Evolutionary conservation across 2,329 filamentous ascomycete genomes (phyloP), one percentile per base, ranked within the genome.

Genomic region (Hymenoscyphus repandus): DNA sequence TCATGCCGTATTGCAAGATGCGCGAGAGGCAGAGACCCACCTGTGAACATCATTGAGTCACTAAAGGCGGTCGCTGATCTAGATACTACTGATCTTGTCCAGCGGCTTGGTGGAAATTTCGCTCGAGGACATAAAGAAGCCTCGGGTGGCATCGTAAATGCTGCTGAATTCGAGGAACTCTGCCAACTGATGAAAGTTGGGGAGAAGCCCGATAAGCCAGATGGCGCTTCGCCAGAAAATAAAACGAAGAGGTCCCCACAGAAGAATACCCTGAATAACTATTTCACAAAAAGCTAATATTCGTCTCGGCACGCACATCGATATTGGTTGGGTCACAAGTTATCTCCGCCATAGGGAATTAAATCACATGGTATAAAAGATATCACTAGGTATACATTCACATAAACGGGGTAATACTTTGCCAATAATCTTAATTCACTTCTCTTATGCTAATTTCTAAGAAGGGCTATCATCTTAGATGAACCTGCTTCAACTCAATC

Each of bases 111-210:
- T 0, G 76, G 82, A 43, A 81, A 75, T 22, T 87, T 86, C 60
- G 83, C 82, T 0, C 72, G 77, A 47, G 83, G 84, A 0, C 83
- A 87, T 55, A 84, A 82, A 53, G 82, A 85, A 60, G 83, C 83
- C 0, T 83, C 79, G 43, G 83, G 83, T 1, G 84, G 83, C 0
- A 81, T 85, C 41, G 78, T 87, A 0, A 72, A 73, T 0, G 72
- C 67, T 10, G 74, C 71, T 1, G 80, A 83, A 52, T 87, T 86
- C 63, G 82, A 86, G 53, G 82, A 86, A 61, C 65, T 87, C 12
- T 79, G 83, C 71, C 67, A 67, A 4, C 62, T 81, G 12, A 72
- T 86, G 68, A 74, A 77, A 46, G 68, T 85, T 37, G 80, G 80
- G 0, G 77, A 79, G 64, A 82, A 78, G 62, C 53, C 54, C 5